These are phyloP conservation scores for Bocquillonia castaneifolia DNA, from an alignment of 441 rosid species.

Conservation along the genomic window DNA sequence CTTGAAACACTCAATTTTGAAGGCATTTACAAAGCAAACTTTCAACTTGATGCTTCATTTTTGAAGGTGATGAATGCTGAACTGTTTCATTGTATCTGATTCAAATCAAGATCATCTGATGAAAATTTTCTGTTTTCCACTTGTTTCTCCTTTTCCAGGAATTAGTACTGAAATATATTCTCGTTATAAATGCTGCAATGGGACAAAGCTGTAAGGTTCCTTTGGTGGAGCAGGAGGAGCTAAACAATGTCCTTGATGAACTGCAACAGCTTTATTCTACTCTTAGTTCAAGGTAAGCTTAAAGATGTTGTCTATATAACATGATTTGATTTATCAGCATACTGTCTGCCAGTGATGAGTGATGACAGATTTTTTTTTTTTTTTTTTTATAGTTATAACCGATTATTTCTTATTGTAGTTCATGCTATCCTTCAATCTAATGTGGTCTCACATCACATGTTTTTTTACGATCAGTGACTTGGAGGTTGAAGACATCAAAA, in stretches of 20 bases:
- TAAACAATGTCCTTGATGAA: conserved; percentile 22
- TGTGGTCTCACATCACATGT: too few relatives aligned
- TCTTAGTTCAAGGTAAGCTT: conserved; percentile 29
- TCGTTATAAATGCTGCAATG: conserved; percentile 13
- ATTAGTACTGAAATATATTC: neutral
- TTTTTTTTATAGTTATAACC: too few relatives aligned
- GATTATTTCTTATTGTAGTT: neutral
- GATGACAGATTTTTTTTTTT: too few relatives aligned
- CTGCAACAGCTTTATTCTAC: conserved; percentile 22
- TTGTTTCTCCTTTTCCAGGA: neutral
- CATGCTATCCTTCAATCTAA: neutral
- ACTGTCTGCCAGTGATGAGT: too few relatives aligned
- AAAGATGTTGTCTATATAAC: neutral
- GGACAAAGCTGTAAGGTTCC: neutral
- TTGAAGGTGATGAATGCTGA: neutral
- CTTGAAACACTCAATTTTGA: too few relatives aligned
- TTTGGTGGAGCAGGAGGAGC: conserved; percentile 5
- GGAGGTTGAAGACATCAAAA: neutral
- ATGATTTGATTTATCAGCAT: too few relatives aligned
- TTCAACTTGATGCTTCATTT: neutral
- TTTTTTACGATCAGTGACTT: neutral
- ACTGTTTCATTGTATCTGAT: neutral
- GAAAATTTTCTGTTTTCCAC: neutral
- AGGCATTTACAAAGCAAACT: neutral
- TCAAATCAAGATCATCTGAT: neutral